Base-by-base conservation (phyloP, 1,139 yeast species). In the Taiozyma onychis region DNA sequence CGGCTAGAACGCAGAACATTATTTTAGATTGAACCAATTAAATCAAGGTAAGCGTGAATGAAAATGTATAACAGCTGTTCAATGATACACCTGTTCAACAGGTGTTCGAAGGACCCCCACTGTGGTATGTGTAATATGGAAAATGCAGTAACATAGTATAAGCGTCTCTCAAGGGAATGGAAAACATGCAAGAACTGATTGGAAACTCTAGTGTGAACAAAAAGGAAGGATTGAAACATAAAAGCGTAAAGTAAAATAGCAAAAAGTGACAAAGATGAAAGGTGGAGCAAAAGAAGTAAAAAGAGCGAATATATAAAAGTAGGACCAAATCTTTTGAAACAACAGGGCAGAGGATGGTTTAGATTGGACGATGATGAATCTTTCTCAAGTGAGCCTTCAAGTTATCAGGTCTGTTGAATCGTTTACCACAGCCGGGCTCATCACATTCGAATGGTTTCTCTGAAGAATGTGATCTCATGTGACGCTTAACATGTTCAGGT, bases 401-500 rank as follows among this genome's bases (percentile, higher is more conserved):
- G 57, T 83, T 83, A 61, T 83, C 88, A 60, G 80, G 81, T 58
- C 88, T 68, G 64, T 85, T 85, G 66, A 91, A 95, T 55, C 88
- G 71, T 66, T 89, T 88, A 27, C 82, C 82, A 68, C 98, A 89
- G 67, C 80, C 79, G 44, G 79, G 77, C 66, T 81, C 76, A 52
- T 83, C 83, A 68, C 98, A 91, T 50, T 75, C 79, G 65, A 78
- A 90, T 5, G 97, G 97, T 64, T 87, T 86, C 59, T 88, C 97
- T 34, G 88, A 81, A 3, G 95, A 83, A 68, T 91, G 98, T 32
- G 89, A 81, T 61, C 95, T 77, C 80, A 86, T 75, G 66, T 91
- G 98, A 62, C 98, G 77, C 65, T 89, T 88, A 50, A 91, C 88
- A 71, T 93, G 97, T 63, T 93, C 97, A 37, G 95, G 91, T 54